Percentiles rank a stretch among this genome's conserved stretches.
Conservation (phyloP, 2,329 filamentous ascomycete species). For the Cercospora sp. region DNA sequence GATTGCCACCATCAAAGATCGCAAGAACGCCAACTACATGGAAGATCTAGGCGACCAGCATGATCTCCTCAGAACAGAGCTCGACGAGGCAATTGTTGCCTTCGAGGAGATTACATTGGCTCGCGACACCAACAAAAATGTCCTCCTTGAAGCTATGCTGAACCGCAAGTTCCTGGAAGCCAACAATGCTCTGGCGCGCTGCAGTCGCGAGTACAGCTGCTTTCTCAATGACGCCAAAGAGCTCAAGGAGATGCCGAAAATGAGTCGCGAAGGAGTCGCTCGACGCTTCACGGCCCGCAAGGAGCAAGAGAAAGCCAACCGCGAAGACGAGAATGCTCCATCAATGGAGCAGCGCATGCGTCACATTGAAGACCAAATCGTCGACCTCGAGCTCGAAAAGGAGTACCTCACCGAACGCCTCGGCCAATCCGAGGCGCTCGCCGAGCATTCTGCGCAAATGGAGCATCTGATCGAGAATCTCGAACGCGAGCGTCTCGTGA, state of each 20-base stretch:
- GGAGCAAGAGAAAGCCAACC: slow-evolving; percentile 2
- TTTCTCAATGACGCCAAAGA: slow-evolving; percentile 18
- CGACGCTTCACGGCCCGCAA: slow-evolving; percentile 11
- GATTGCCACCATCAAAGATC: slow-evolving; percentile 19
- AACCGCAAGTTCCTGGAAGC: slow-evolving; percentile 18
- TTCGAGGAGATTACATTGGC: not conserved
- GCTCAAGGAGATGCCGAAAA: slow-evolving; percentile 15
- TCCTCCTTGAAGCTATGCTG: slow-evolving; percentile 10
- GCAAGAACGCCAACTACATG: slow-evolving; percentile 17
- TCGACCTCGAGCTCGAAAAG: slow-evolving; percentile 13
- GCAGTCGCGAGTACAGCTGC: slow-evolving; percentile 16
- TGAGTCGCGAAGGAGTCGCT: slow-evolving; percentile 11
- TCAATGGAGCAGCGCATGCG: slow-evolving; percentile 7
- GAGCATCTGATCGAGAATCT: slow-evolving; percentile 7
- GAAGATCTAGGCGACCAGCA: slow-evolving; percentile 6
- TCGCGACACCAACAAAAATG: slow-evolving; percentile 14
- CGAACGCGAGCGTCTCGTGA: not conserved
- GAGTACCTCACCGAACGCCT: slow-evolving; percentile 9
- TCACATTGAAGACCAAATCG: slow-evolving; percentile 4
- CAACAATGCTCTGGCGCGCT: slow-evolving; percentile 21
- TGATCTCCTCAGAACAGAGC: not conserved
- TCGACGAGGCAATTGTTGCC: slow-evolving; percentile 11
- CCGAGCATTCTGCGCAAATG: slow-evolving; percentile 8
- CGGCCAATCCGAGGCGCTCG: slow-evolving; percentile 2
- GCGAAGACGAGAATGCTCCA: slow-evolving; percentile 6